These are phyloP conservation scores for Colletotrichum viniferum DNA, from an alignment of 2,329 filamentous ascomycete species.

Conservation along the genomic window DNA sequence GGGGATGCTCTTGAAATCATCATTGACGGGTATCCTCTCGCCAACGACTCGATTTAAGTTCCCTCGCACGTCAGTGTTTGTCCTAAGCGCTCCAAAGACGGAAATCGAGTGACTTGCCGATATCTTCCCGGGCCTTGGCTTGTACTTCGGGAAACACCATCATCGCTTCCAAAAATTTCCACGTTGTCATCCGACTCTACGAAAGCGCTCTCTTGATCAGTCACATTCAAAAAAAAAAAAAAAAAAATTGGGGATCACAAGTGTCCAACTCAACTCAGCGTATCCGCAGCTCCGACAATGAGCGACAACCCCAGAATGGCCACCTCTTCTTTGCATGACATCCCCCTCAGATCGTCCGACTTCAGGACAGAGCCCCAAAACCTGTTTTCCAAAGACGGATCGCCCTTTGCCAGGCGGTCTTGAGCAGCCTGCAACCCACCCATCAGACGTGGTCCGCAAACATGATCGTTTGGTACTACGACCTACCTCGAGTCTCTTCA, in stretches of 20 bases:
- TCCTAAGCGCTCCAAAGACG: not conserved
- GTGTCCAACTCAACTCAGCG: not conserved
- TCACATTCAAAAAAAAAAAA: not conserved
- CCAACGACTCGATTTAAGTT: not conserved
- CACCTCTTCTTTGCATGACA: not conserved
- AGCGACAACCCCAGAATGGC: not conserved
- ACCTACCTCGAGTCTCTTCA: not conserved
- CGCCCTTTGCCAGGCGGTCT: not conserved
- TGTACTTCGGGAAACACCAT: not conserved
- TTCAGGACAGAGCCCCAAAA: not conserved
- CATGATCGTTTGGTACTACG: not conserved
- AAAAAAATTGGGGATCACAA: accelerated
- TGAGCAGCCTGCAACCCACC: not conserved
- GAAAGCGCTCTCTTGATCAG: not conserved
- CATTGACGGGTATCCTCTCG: not conserved
- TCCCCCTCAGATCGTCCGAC: not conserved
- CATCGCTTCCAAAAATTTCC: not conserved
- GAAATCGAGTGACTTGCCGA: not conserved
- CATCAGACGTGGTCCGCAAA: not conserved
- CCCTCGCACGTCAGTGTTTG: not conserved
- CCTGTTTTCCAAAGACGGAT: not conserved
- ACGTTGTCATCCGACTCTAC: not conserved
- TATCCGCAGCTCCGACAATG: not conserved
- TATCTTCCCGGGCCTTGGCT: not conserved
- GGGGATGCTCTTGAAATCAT: not conserved